Percentiles rank a stretch among this genome's conserved stretches.
phyloP scores from a whole-genome alignment of 768 basidiomycete genomes.

The Cyclocybe aegerita region DNA sequence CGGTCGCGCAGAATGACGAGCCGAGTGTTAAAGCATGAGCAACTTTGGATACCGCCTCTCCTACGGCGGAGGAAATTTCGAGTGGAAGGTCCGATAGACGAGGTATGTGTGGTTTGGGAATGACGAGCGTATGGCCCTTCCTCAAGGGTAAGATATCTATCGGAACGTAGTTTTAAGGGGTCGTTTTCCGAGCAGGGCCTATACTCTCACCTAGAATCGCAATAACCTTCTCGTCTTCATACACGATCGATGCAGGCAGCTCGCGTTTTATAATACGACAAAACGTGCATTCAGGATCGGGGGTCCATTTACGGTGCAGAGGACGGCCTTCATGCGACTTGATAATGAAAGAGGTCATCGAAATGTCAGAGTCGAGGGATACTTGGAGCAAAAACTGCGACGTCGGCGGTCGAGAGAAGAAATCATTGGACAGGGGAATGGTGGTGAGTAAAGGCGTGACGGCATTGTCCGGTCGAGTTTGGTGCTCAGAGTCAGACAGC shows the following conservation, averaged over 20 bases:
- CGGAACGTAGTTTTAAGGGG: background rate
- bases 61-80: constrained; percentile 57
- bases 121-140: constrained; percentile 65
- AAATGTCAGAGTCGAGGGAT: background rate
- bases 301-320: constrained; percentile 47
- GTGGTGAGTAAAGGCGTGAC: background rate
- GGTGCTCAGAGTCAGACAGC: too few relatives aligned
- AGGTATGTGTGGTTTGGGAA: constrained; percentile 64
- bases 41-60: constrained; percentile 58
- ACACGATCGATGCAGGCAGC: constrained; percentile 47
- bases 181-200: background rate
- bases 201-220: constrained; percentile 56
- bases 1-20: constrained; percentile 21
- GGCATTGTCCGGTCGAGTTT: background rate
- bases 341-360: constrained; percentile 77
- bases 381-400: background rate
- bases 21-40: constrained; percentile 64
- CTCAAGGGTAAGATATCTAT: constrained; percentile 69
- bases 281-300: constrained; percentile 54
- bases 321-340: constrained; percentile 53
- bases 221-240: constrained; percentile 62
- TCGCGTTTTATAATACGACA: constrained; percentile 62
- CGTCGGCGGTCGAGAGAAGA: background rate
- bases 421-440: background rate
- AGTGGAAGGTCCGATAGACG: constrained; percentile 65